phyloP scores from a whole-genome alignment of 306 rosid genomes.

The Morella rubra region DNA sequence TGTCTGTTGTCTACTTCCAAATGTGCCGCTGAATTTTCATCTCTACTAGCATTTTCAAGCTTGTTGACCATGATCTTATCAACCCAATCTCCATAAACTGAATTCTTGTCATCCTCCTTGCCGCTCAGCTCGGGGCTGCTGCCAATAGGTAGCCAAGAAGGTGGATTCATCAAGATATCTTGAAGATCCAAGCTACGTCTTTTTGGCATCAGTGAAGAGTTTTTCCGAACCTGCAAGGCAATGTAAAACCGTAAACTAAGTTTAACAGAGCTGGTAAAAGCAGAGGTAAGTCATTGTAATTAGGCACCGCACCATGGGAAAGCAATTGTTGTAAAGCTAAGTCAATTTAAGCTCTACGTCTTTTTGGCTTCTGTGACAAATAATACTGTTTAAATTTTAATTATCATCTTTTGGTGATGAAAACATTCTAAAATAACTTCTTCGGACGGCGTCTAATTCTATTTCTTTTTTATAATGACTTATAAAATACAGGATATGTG shows the following conservation, averaged over 20 bases:
- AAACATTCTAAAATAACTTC: not conserved
- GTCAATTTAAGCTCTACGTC: not conserved
- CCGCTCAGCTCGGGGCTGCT: constrained; percentile 18
- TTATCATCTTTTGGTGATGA: not conserved
- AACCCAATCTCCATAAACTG: constrained; percentile 56
- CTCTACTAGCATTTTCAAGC: constrained; percentile 46
- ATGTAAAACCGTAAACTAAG: not conserved
- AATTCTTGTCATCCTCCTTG: constrained; percentile 64
- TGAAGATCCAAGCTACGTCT: constrained; percentile 70
- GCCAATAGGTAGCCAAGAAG: constrained; percentile 45
- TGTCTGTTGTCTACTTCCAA: constrained; percentile 61
- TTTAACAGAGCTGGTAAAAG: not conserved
- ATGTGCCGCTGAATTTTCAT: constrained; percentile 52
- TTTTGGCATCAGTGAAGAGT: constrained; percentile 41
- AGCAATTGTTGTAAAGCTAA: not conserved
- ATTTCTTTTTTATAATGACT: not conserved
- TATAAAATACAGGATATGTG: not conserved
- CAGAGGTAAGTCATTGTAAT: not conserved
- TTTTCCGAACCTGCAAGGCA: constrained; percentile 40
- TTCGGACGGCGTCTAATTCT: not conserved
- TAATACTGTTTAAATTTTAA: not conserved
- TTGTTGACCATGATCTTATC: constrained; percentile 57
- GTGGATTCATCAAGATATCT: constrained; percentile 47
- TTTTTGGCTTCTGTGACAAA: not conserved
- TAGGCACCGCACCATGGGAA: not conserved